Evolutionary conservation across 129 eudicot species (phyloP), one percentile per base, ranked within the genome.

Genomic region (Tagetes erecta): DNA sequence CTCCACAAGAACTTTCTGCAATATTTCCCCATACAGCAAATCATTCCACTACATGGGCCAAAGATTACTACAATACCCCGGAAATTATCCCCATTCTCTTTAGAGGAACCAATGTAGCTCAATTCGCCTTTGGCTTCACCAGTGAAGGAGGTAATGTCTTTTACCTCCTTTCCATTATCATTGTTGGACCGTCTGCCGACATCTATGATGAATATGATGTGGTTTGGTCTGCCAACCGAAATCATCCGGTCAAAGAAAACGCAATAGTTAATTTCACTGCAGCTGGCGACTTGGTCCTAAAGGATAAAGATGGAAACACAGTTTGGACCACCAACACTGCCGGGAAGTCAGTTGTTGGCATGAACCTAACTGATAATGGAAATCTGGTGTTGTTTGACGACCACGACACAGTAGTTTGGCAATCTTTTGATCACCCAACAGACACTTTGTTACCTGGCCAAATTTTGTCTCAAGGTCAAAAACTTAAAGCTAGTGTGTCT

Each of bases 371-470:
- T 0, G 35, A 39, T 11, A 0, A 3, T 1, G 84, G 80, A 39
- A 80, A 80, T 56, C 39, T 80, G 10, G 50, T 66, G 46, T 46
- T 82, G 14, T 66, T 72, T 10, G 72, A 67, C 39, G 67, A 1
- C 27, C 39, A 31, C 3, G 47, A 60, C 40, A 12, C 46, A 0
- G 56, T 37, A 0, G 70, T 74, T 70, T 83, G 87, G 87, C 78
- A 75, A 59, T 83, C 87, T 33, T 83, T 79, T 50, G 84, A 83
- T 66, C 53, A 78, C 68, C 86, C 86, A 1, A 78, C 72, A 34
- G 81, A 83, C 37, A 50, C 74, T 1, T 52, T 73, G 70, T 67
- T 83, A 34, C 56, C 35, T 3, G 79, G 81, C 55, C 81, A 79
- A 51, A 39, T 10, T 4, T 13, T 83, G 68, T 39, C 12, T 9